Percentiles rank a stretch among this genome's conserved stretches.
Evolutionary conservation across 306 rosid genomes (phyloP).

Genomic region (Carpinus viminea): DNA sequence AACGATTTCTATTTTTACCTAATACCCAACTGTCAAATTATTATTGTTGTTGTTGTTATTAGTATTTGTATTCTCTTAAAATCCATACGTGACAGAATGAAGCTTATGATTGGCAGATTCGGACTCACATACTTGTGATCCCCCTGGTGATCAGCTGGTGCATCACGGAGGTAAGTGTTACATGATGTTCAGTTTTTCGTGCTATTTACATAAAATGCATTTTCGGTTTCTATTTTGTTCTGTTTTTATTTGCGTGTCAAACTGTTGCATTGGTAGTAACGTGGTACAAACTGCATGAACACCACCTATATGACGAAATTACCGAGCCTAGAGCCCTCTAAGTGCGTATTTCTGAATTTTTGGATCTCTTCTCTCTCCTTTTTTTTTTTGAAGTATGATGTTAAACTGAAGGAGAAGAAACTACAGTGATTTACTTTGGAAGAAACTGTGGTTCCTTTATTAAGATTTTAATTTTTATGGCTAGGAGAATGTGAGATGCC

Average conservation of each 20-base stretch:
- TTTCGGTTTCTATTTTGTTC: not conserved
- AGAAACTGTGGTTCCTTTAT: not conserved
- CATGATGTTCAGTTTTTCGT: conserved; percentile 5
- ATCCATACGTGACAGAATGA: conserved; percentile 8
- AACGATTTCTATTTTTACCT: not conserved
- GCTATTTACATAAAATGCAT: not conserved
- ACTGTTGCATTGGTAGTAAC: not conserved
- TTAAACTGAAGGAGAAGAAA: conserved; percentile 7
- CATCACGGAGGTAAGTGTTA: conserved; percentile 73
- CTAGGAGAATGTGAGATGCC: not conserved
- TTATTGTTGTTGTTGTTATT: not conserved
- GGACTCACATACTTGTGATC: conserved; percentile 57
- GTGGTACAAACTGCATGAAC: conserved; percentile 3
- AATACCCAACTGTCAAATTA: not conserved
- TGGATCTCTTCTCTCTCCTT: not conserved
- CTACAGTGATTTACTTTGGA: not conserved
- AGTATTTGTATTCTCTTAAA: not conserved
- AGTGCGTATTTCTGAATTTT: not conserved
- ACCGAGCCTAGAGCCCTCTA: not conserved
- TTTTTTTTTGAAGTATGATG: not conserved
- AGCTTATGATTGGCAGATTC: conserved; percentile 48
- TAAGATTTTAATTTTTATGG: not conserved
- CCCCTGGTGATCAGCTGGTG: conserved; percentile 80
- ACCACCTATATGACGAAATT: conserved; percentile 14
- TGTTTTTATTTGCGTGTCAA: no score